phyloP scores from a whole-genome alignment of 257 asterid species.

The Salvia splendens region DNA sequence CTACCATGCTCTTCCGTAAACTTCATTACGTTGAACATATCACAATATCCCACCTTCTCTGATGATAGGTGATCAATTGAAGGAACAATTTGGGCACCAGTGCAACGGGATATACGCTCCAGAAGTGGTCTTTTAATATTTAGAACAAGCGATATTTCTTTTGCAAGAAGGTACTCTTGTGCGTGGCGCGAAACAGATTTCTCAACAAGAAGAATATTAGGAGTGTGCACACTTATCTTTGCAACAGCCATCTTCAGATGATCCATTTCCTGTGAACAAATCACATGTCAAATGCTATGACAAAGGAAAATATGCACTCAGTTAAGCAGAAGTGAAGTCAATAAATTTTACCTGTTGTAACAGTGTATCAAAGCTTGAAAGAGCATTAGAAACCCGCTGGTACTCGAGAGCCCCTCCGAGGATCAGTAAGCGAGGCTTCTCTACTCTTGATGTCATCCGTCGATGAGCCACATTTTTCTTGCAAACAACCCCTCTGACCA shows the following conservation, averaged over 20 bases:
- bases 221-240: conserved; percentile 79
- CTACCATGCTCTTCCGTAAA: conserved; percentile 71
- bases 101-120: conserved; percentile 94
- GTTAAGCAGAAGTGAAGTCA: conserved; percentile 2
- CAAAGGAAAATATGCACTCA: conserved; percentile 16
- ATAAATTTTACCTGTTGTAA: conserved; percentile 73
- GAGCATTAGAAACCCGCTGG: conserved; percentile 87
- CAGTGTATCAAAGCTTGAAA: conserved; percentile 91
- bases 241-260: conserved; percentile 99
- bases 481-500: conserved; percentile 92
- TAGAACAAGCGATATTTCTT: conserved; percentile 85
- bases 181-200: conserved; percentile 96
- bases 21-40: conserved; percentile 74
- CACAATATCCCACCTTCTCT: conserved; percentile 79
- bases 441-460: conserved; percentile 86
- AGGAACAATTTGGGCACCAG: conserved; percentile 88
- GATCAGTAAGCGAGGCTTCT: conserved; percentile 81
- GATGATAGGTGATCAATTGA: conserved; percentile 85
- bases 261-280: conserved; percentile 81
- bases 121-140: conserved; percentile 83
- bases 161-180: conserved; percentile 91
- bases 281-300: conserved; percentile 34
- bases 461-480: conserved; percentile 95
- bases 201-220: conserved; percentile 94
- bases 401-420: conserved; percentile 98